Evolutionary conservation across 2,329 filamentous ascomycete species (phyloP), one percentile per base, ranked within the genome.

Genomic region (Xylariaceae sp.): DNA sequence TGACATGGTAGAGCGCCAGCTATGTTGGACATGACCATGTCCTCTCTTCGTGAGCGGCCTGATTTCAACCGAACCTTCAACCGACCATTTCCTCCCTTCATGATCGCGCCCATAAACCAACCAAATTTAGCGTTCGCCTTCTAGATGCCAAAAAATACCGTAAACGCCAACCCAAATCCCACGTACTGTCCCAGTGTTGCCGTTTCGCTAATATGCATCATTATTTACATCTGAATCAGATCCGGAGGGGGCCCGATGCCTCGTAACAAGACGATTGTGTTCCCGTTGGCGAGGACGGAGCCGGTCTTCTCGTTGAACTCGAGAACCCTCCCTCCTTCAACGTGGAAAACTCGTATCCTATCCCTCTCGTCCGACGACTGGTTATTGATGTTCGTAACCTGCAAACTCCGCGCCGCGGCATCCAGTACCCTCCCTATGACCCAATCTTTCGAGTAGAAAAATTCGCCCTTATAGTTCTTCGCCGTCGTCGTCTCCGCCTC

Each of bases 231-330:
- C 59, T 86, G 79, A 58, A 91, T 88, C 64, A 91, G 71, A 70
- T 90, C 85, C 26, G 85, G 84, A 53, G 88, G 82, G n/a, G 86
- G 82, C 1, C 90, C 90, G 50, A 96, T 86, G 0, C 94, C 94
- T 58, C 94, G 79, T 51, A 99, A 66, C 65, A 99, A 69, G 29
- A 97, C 91, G 60, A 99, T 83, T 8, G 91, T 96, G 68, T 99
- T 92, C 1, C 94, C 94, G 62, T 82, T 91, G 60, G 83, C 82
- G 55, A 95, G 76, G 31, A 78, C 79, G 50, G 78, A 77, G 3
- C 90, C 91, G 53, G 96, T 77, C 75, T 92, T 91, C 72, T 96
- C 91, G 29, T 81, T 84, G 66, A 95, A 99, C 57, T 94, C 91
- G 60, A 99, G 71, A 59, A 99, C 71, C 55, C 90, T 77, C 0